phyloP scores from a whole-genome alignment of 2,329 filamentous ascomycete species.

The Aspergillus sp. region DNA sequence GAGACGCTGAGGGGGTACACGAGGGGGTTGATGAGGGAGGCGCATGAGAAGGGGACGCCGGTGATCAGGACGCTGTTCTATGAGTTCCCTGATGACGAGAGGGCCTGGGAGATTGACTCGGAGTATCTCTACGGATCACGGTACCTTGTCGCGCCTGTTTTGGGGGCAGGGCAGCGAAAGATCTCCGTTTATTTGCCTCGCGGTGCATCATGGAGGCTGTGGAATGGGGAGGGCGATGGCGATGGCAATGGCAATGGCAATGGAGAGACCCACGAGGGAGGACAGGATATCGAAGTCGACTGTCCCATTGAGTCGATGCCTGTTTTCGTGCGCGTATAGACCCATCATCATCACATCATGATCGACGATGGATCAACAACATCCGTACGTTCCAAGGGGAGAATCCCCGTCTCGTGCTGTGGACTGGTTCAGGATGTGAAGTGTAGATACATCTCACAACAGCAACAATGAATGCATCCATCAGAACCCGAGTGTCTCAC shows the following conservation, averaged over 20 bases:
- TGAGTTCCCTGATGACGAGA: constrained; percentile 58
- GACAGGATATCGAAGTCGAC: constrained; percentile 40
- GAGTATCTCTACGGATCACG: constrained; percentile 65
- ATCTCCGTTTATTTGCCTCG: constrained; percentile 55
- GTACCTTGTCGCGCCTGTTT: constrained; percentile 60
- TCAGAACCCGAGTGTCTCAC: not conserved
- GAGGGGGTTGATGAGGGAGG: constrained; percentile 57
- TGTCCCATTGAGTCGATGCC: constrained; percentile 51
- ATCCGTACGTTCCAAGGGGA: too few species aligned
- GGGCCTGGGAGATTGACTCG: constrained; percentile 57
- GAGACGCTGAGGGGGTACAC: constrained; percentile 61
- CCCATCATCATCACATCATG: not conserved
- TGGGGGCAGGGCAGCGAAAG: constrained; percentile 49
- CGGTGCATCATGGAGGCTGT: constrained; percentile 47
- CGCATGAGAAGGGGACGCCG: constrained; percentile 60
- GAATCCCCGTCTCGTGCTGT: too few species aligned
- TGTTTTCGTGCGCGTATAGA: constrained; percentile 38
- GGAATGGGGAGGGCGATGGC: constrained; percentile 31
- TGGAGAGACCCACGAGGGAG: constrained; percentile 38
- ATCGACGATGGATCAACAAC: not conserved
- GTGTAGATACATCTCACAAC: too few species aligned
- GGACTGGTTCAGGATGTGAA: too few species aligned
- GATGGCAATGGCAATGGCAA: constrained; percentile 13
- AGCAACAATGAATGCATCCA: too few species aligned
- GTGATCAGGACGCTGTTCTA: constrained; percentile 65